Conservation (phyloP, 2,329 filamentous ascomycete genomes). For the Pleochaeta shiraiana region DNA sequence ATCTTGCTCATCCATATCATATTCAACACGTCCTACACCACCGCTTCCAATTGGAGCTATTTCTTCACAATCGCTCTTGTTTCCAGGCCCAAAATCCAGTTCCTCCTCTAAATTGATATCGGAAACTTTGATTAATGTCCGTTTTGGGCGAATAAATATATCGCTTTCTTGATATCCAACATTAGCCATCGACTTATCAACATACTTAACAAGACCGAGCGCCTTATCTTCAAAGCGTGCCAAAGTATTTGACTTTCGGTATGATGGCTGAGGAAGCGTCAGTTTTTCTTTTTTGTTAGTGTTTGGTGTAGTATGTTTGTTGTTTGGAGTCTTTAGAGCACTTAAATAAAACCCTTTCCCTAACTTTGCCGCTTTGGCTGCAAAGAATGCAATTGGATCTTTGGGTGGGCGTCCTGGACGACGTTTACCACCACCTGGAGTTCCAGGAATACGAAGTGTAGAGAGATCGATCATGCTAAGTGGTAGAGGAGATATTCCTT, state of each 20-base stretch:
- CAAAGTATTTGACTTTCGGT: constrained; percentile 59
- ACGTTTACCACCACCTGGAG: constrained; percentile 25
- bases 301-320: constrained; percentile 39
- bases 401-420: constrained; percentile 43
- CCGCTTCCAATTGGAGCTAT: constrained; percentile 26
- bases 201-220: constrained; percentile 70
- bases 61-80: constrained; percentile 35
- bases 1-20: constrained; percentile 99
- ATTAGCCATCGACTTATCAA: constrained; percentile 90
- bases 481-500: constrained; percentile 9
- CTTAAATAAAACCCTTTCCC: constrained; percentile 9
- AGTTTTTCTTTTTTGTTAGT: constrained; percentile 63
- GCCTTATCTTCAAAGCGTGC: constrained; percentile 65
- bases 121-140: constrained; percentile 42
- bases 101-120: constrained; percentile 39
- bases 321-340: constrained; percentile 34
- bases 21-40: constrained; percentile 68
- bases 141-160: constrained; percentile 58
- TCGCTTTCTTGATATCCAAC: constrained; percentile 94
- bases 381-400: constrained; percentile 34
- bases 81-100: constrained; percentile 23
- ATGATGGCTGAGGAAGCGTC: constrained; percentile 55
- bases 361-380: constrained; percentile 23
- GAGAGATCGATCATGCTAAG: constrained; percentile 12
- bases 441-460: constrained; percentile 19